These are phyloP conservation scores for Mucuna pruriens DNA, from an alignment of 306 rosid species.

Conservation along the genomic window DNA sequence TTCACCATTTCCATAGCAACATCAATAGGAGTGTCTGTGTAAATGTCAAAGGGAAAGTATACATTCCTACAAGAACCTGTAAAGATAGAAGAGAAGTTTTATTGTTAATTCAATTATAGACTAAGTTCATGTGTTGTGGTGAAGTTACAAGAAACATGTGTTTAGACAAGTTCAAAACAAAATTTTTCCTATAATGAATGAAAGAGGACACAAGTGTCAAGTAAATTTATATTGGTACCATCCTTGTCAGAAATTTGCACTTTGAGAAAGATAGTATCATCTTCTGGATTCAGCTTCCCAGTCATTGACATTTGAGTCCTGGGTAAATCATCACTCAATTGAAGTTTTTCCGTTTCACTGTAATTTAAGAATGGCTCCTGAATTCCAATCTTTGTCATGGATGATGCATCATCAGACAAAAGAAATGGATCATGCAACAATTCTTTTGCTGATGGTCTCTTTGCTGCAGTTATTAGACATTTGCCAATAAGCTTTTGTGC, in stretches of 20 bases:
- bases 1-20: conserved; percentile 94
- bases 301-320: conserved; percentile 83
- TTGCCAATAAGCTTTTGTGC: conserved; percentile 71
- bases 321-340: conserved; percentile 39
- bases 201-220: background rate
- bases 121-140: background rate
- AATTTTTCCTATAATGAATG: background rate
- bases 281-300: conserved; percentile 83
- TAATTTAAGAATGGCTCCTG: conserved; percentile 73
- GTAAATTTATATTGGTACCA: conserved; percentile 55
- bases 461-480: conserved; percentile 67
- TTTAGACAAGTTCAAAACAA: background rate
- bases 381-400: conserved; percentile 41
- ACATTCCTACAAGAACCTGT: conserved; percentile 77
- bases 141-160: background rate
- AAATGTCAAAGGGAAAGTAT: conserved; percentile 79
- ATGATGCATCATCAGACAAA: conserved; percentile 44
- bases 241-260: conserved; percentile 71
- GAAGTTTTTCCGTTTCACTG: conserved; percentile 64
- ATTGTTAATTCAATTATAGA: conserved; percentile 4
- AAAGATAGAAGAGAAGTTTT: conserved; percentile 26
- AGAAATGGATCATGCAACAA: conserved; percentile 78
- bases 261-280: conserved; percentile 75
- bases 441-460: conserved; percentile 75
- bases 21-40: conserved; percentile 72